These are phyloP conservation scores for Globisporangium okanoganense DNA, from an alignment of 352 stramenopile species.

Conservation along the genomic window DNA sequence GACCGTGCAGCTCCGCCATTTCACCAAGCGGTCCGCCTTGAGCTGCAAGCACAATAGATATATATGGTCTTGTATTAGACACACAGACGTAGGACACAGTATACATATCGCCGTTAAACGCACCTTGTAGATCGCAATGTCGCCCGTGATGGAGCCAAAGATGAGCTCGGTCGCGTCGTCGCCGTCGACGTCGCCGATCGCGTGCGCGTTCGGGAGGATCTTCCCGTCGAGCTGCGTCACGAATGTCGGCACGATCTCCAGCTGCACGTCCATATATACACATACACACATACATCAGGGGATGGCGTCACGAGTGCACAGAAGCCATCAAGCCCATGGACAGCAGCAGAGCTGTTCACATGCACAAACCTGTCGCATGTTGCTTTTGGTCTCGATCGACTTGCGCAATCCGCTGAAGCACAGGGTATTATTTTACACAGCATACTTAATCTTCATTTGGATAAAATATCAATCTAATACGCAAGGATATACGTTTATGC, in stretches of 20 bases:
- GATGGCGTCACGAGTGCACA: background rate
- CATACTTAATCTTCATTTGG: background rate
- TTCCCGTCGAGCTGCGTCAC: constrained; percentile 56
- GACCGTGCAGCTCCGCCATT: constrained; percentile 53
- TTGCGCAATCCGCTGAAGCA: constrained; percentile 1
- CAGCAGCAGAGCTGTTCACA: background rate
- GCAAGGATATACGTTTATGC: background rate
- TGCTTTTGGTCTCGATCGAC: background rate
- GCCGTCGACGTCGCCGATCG: constrained; percentile 59
- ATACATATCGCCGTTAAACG: background rate
- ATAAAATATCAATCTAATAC: background rate
- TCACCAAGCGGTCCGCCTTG: constrained; percentile 39
- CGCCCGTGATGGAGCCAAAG: constrained; percentile 57
- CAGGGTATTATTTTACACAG: background rate
- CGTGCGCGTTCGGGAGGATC: constrained; percentile 66
- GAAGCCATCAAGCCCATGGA: background rate
- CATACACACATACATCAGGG: background rate
- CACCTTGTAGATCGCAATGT: constrained; percentile 72
- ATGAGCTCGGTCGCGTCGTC: constrained; percentile 63
- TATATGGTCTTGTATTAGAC: background rate
- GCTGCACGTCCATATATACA: constrained; percentile 21
- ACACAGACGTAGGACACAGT: background rate
- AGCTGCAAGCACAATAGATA: constrained; percentile 27
- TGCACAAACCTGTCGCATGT: constrained; percentile 13
- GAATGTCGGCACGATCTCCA: constrained; percentile 67